Conservation (phyloP, 2,329 filamentous ascomycete genomes). For the Arthrobotrys iridis region DNA sequence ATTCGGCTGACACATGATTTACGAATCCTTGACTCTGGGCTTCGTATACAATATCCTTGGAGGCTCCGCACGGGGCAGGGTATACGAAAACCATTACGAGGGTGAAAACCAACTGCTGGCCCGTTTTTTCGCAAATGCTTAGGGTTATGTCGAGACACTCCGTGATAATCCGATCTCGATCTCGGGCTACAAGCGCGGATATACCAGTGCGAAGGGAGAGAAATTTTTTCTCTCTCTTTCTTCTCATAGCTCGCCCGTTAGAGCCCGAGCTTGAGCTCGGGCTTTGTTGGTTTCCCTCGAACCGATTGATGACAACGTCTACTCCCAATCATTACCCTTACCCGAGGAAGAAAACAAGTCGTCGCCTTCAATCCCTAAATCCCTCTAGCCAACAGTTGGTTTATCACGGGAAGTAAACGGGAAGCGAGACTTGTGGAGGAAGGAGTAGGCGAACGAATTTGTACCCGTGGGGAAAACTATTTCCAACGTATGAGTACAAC, state of each 20-base stretch:
- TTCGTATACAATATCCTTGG: conserved; percentile 55
- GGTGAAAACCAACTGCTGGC: conserved; percentile 15
- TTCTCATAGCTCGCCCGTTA: conserved; percentile 33
- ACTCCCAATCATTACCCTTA: conserved; percentile 27
- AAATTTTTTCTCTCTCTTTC: too few relatives aligned
- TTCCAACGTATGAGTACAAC: conserved; percentile 46
- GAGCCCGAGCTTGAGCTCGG: conserved; percentile 50
- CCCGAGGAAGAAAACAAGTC: conserved; percentile 41
- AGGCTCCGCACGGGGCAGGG: conserved; percentile 39
- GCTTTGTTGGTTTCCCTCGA: conserved; percentile 13
- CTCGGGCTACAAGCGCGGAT: conserved; percentile 28
- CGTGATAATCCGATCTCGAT: conserved; percentile 54
- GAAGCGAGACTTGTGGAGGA: conserved; percentile 32
- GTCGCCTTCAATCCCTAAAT: conserved; percentile 26
- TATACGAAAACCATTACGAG: conserved; percentile 44
- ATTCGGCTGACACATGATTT: conserved; percentile 53
- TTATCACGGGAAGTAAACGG: conserved; percentile 47
- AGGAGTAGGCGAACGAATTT: conserved; percentile 50
- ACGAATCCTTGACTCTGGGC: conserved; percentile 44
- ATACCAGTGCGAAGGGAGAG: conserved; percentile 23
- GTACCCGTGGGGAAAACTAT: conserved; percentile 39
- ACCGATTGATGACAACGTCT: conserved; percentile 12
- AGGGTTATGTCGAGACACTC: conserved; percentile 39
- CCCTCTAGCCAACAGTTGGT: conserved; percentile 13
- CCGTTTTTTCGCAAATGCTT: conserved; percentile 39